Conservation (phyloP, 2,329 filamentous ascomycete genomes). For the Triangularia setosa region DNA sequence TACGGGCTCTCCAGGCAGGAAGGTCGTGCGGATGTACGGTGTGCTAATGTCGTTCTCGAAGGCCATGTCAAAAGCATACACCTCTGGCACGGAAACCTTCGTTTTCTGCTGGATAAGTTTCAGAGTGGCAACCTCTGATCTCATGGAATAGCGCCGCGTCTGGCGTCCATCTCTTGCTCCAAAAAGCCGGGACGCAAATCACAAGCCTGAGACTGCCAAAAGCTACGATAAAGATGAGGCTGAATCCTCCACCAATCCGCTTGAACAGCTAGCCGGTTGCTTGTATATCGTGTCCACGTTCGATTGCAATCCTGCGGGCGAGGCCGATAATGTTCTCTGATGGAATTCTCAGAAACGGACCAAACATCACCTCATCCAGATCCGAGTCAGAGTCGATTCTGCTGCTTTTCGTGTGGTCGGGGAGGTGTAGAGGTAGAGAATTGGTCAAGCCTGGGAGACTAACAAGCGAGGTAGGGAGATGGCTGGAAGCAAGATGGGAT, state of each 20-base stretch:
- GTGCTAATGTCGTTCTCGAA: constrained; percentile 16
- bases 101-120: constrained; percentile 9
- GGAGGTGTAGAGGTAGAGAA: not conserved
- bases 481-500: not conserved
- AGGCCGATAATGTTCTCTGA: not conserved
- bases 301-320: not conserved
- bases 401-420: not conserved
- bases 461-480: not conserved
- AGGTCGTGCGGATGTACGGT: constrained; percentile 23
- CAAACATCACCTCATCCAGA: not conserved
- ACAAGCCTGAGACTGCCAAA: not conserved
- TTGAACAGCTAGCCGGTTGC: not conserved
- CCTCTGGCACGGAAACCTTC: constrained; percentile 18
- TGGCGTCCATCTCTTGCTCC: not conserved
- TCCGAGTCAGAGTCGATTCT: not conserved
- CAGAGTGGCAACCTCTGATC: constrained; percentile 10
- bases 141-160: constrained; percentile 3
- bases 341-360: not conserved
- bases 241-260: not conserved
- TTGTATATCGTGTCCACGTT: not conserved
- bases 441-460: not conserved
- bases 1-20: constrained; percentile 15
- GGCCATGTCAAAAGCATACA: constrained; percentile 18
- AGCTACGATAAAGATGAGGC: not conserved
- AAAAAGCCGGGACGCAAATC: constrained; percentile 6